Evolutionary conservation across 2,329 filamentous ascomycete species (phyloP).

Genomic region (Sporothrix euskadiensis): DNA sequence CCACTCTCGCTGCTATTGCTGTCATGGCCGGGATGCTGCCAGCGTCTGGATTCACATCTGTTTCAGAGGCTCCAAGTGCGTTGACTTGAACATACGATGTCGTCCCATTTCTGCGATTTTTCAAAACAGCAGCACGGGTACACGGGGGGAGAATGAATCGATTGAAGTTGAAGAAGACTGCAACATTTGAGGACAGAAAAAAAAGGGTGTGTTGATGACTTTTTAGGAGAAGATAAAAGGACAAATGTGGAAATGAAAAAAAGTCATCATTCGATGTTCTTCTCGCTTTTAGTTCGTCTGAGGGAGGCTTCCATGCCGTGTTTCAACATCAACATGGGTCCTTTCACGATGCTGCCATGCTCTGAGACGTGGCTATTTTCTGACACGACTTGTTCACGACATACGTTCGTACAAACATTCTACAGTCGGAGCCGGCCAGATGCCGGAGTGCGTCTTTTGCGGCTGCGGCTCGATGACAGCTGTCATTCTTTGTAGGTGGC

Average conservation of each 20-base stretch:
- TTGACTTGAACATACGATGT: constrained; percentile 29
- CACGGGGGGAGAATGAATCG: background rate
- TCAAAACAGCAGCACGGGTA: background rate
- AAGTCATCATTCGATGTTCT: background rate
- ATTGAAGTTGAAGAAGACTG: background rate
- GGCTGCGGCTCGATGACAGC: background rate
- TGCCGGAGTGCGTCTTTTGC: background rate
- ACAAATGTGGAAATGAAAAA: background rate
- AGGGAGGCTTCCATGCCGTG: background rate
- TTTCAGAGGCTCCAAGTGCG: constrained; percentile 26
- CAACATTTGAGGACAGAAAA: background rate
- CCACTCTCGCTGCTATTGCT: background rate
- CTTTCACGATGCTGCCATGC: background rate
- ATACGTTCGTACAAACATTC: background rate
- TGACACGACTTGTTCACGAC: background rate
- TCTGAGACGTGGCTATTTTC: background rate
- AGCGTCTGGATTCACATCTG: constrained; percentile 26
- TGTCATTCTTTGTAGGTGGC: too few species aligned
- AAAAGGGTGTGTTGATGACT: background rate
- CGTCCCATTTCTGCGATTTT: constrained; percentile 23
- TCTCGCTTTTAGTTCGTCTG: background rate
- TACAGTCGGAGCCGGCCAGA: background rate
- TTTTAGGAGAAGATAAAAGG: background rate
- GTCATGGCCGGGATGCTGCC: background rate
- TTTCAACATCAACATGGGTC: background rate